Evolutionary conservation across 179 eudicot species (phyloP).

Genomic region (Silene noctiflora): DNA sequence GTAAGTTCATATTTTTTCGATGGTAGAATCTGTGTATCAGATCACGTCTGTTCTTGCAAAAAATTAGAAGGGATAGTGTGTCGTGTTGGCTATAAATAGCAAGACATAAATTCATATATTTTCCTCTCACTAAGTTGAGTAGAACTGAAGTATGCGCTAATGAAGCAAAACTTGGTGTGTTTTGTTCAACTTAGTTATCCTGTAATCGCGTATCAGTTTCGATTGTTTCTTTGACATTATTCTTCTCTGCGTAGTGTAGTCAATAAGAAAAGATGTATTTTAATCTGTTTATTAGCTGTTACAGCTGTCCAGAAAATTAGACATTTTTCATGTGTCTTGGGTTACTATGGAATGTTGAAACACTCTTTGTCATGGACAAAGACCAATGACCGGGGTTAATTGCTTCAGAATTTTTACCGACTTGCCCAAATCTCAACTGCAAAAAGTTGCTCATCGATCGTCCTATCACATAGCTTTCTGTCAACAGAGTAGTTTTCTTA

Average conservation of each 20-base stretch:
- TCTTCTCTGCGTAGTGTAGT: constrained; percentile 4
- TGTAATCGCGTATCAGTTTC: background rate
- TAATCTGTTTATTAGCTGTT: background rate
- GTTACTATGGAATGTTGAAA: background rate
- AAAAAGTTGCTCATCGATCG: background rate
- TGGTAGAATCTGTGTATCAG: background rate
- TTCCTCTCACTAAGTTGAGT: constrained; percentile 1
- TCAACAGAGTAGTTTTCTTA: background rate
- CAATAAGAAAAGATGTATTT: background rate
- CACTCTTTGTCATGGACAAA: background rate
- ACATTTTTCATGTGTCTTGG: constrained; percentile 1
- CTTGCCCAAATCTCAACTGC: background rate
- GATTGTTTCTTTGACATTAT: constrained; percentile 2
- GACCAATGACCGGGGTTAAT: background rate
- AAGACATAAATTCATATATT: background rate
- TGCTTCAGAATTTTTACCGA: too few species aligned
- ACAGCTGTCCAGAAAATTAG: constrained; percentile 10
- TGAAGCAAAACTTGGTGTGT: background rate
- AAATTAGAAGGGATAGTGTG: background rate
- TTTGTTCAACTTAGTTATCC: background rate
- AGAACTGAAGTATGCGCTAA: background rate
- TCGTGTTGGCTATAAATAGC: background rate
- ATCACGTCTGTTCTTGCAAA: background rate
- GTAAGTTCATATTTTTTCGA: too few species aligned
- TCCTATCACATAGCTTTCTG: background rate